Evolutionary conservation across 202 grass and related monocot genomes (phyloP).

Genomic region (Carex arenaria): DNA sequence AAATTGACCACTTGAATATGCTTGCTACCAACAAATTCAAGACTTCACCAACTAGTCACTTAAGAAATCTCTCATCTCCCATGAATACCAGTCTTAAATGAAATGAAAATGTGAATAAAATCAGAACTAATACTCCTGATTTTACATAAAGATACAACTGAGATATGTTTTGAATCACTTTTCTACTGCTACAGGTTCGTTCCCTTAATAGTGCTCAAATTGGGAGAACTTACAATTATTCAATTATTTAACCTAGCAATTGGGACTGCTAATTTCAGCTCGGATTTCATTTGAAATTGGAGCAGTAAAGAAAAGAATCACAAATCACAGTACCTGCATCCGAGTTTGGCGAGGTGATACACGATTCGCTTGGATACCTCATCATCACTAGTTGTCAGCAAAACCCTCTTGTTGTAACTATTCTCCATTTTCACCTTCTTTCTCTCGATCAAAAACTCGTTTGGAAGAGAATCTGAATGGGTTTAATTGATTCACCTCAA

Average conservation of each 20-base stretch:
- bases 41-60: too few species aligned
- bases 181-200: neutral
- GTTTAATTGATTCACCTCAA: too few species aligned
- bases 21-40: neutral
- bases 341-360: too few species aligned
- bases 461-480: too few species aligned
- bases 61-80: too few species aligned
- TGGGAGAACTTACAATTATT: neutral
- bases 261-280: neutral
- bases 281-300: neutral
- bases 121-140: neutral
- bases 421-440: too few species aligned
- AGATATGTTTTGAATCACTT: neutral
- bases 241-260: neutral
- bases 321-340: too few species aligned
- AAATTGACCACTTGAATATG: slow-evolving; percentile 43
- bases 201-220: neutral
- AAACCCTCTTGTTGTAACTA: too few species aligned
- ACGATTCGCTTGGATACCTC: too few species aligned
- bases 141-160: neutral
- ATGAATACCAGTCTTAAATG: slow-evolving; percentile 55
- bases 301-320: too few species aligned
- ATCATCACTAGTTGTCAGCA: too few species aligned
- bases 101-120: neutral
- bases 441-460: too few species aligned